Evolutionary conservation across 2,329 filamentous ascomycete genomes (phyloP).

Genomic region (Sclerotinia spermophila): DNA sequence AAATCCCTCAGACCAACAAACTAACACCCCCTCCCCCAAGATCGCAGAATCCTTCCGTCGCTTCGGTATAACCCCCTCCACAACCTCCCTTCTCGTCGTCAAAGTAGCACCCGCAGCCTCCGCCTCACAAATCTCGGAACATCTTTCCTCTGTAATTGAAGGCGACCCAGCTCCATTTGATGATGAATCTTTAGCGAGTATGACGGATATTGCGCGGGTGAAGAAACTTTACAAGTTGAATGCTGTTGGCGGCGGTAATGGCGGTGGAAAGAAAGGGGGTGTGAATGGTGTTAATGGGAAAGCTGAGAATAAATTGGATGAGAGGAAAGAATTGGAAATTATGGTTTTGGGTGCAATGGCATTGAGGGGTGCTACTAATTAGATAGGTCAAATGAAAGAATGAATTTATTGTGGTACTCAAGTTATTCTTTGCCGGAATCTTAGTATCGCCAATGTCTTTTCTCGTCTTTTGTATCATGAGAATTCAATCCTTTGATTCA

Average conservation of each 20-base stretch:
- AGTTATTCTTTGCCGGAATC: too few relatives aligned
- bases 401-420: neutral
- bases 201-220: slow-evolving; percentile 65
- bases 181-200: slow-evolving; percentile 56
- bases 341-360: slow-evolving; percentile 75
- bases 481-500: neutral
- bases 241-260: slow-evolving; percentile 43
- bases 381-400: neutral
- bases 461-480: neutral
- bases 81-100: slow-evolving; percentile 65
- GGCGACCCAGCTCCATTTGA: slow-evolving; percentile 57
- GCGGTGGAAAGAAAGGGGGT: neutral
- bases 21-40: slow-evolving; percentile 42
- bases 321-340: slow-evolving; percentile 58
- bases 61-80: slow-evolving; percentile 76
- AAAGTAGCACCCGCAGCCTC: slow-evolving; percentile 63
- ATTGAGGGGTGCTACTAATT: slow-evolving; percentile 53
- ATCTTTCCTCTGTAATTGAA: slow-evolving; percentile 59
- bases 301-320: slow-evolving; percentile 38
- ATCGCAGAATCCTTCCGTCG: slow-evolving; percentile 89
- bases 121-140: slow-evolving; percentile 50
- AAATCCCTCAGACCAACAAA: rapidly evolving
- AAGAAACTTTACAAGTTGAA: slow-evolving; percentile 86
- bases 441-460: neutral
- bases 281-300: slow-evolving; percentile 20